Conservation (phyloP, 129 eudicot species). For the Helianthus annuus region HanXRQr2.0-SUNRISE NC_035439.2:140723405-140723904, state of each 20-base stretch:
- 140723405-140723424: too few relatives aligned
- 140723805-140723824: too few relatives aligned
- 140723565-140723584: slow-evolving; percentile 25
- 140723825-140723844: too few relatives aligned
- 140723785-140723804: too few relatives aligned
- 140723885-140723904: too few relatives aligned
- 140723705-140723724: too few relatives aligned
- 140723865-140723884: too few relatives aligned
- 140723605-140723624: background rate
- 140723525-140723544: background rate
- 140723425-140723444: background rate
- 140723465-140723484: background rate
- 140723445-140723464: background rate
- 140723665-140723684: background rate
- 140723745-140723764: too few relatives aligned
- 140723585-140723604: slow-evolving; percentile 20
- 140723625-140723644: background rate
- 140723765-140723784: too few relatives aligned
- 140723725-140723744: too few relatives aligned
- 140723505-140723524: slow-evolving; percentile 18
- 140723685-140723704: too few relatives aligned
- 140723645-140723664: background rate
- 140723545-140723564: background rate
- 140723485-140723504: slow-evolving; percentile 11
- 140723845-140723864: too few relatives aligned